A percentile compares a stretch with the other conserved stretches of the same genome.
These are phyloP conservation scores for Stephania yunnanensis DNA, from an alignment of 164 flowering plant genomes.

Conservation along the genomic window DNA sequence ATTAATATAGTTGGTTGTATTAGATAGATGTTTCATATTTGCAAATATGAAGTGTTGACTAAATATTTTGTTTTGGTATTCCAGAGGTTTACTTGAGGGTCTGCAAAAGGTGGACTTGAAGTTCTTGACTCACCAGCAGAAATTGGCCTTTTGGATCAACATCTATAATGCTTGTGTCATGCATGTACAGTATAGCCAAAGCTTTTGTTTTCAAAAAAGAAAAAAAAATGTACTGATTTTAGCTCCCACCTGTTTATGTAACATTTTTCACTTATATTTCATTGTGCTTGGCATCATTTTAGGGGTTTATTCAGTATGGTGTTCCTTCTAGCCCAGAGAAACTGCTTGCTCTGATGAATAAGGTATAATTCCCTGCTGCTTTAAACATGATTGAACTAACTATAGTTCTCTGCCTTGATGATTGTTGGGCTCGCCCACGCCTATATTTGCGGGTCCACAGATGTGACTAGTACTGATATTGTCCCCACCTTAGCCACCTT, in stretches of 20 bases:
- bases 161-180: constrained; percentile 96
- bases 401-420: too few species aligned
- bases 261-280: constrained; percentile 1
- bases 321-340: constrained; percentile 65
- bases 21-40: too few species aligned
- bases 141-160: constrained; percentile 97
- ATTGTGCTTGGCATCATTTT: constrained; percentile 13
- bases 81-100: constrained; percentile 56
- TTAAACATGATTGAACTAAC: too few species aligned
- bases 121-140: constrained; percentile 56
- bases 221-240: not conserved
- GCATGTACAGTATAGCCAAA: constrained; percentile 58
- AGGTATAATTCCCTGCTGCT: constrained; percentile 33
- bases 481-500: too few species aligned
- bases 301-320: constrained; percentile 85
- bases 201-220: not conserved
- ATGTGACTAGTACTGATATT: too few species aligned
- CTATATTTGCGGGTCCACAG: too few species aligned
- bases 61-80: too few species aligned
- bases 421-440: too few species aligned
- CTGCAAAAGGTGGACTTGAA: constrained; percentile 67
- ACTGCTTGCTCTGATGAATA: constrained; percentile 49
- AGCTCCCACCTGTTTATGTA: not conserved
- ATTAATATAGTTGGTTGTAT: not conserved
- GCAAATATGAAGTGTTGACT: too few species aligned